A percentile compares a stretch with the other conserved stretches of the same genome.
Evolutionary conservation across 306 rosid species (phyloP).

Genomic region (Inga oerstediana): DNA sequence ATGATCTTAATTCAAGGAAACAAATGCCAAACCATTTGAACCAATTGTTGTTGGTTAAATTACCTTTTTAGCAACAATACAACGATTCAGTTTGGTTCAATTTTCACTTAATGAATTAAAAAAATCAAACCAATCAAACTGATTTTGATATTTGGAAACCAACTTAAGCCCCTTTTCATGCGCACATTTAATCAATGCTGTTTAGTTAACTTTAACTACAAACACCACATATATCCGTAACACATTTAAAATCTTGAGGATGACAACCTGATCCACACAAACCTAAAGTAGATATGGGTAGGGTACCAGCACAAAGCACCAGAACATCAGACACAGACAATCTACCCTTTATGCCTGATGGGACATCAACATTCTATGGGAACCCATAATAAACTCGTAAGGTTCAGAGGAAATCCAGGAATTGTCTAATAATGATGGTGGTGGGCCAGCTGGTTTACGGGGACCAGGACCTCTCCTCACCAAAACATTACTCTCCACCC

Average conservation of each 20-base stretch:
- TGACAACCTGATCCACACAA: neutral
- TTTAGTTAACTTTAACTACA: neutral
- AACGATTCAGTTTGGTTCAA: neutral
- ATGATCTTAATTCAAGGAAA: neutral
- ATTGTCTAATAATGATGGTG: neutral
- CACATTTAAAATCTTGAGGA: neutral
- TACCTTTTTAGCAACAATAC: neutral
- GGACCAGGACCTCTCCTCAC: neutral
- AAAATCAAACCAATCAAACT: neutral
- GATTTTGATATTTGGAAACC: neutral
- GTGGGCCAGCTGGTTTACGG: neutral
- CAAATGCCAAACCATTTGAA: neutral
- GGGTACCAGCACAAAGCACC: neutral
- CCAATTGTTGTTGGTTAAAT: neutral
- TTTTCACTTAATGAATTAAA: neutral
- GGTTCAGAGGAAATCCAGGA: neutral
- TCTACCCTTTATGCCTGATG: neutral
- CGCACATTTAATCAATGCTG: neutral
- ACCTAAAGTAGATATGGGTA: neutral
- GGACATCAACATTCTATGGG: neutral
- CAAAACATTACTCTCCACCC: neutral
- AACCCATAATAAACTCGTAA: neutral
- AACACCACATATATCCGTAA: neutral
- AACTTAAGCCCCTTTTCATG: neutral
- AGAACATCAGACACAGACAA: neutral